phyloP scores from a whole-genome alignment of 2,329 filamentous ascomycete species.

The Alternaria incomplexa region DNA sequence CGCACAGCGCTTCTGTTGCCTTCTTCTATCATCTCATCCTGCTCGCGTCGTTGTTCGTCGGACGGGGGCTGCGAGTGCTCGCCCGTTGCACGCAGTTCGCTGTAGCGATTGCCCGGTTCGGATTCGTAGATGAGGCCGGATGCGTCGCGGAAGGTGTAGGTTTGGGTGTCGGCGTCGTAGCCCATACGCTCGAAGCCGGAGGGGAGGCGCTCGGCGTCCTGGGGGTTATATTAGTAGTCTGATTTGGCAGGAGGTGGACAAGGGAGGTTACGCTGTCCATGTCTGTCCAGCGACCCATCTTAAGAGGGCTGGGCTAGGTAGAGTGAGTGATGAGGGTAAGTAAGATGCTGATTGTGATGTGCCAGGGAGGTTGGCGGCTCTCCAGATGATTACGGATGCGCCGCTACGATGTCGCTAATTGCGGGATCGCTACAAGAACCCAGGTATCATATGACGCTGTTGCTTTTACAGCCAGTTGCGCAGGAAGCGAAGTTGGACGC shows the following conservation, averaged over 20 bases:
- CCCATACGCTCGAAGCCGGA: conserved; percentile 62
- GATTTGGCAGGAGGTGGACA: not conserved
- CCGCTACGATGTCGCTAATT: not conserved
- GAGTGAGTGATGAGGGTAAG: not conserved
- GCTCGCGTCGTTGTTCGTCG: not conserved
- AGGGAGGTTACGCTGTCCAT: conserved; percentile 23
- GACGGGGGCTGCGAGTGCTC: conserved; percentile 4
- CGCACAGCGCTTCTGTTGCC: conserved; percentile 55
- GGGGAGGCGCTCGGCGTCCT: conserved; percentile 61
- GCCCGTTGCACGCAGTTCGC: conserved; percentile 45
- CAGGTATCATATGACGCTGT: not conserved
- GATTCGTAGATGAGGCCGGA: conserved; percentile 60
- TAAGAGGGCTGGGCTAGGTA: conserved; percentile 6
- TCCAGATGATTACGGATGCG: not conserved
- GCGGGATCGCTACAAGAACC: not conserved
- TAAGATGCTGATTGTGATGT: not conserved
- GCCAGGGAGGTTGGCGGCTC: not conserved
- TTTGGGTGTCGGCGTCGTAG: conserved; percentile 63
- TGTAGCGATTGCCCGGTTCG: conserved; percentile 58
- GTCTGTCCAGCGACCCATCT: conserved; percentile 36
- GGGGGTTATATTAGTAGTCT: not conserved
- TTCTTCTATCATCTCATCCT: conserved; percentile 23
- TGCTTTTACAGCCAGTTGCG: not conserved
- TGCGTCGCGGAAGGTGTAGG: conserved; percentile 59
- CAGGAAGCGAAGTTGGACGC: not conserved